Percentiles rank a stretch among this genome's conserved stretches.
phyloP scores from a whole-genome alignment of 176 grass and related monocot genomes.

The Paspalum notatum region DNA sequence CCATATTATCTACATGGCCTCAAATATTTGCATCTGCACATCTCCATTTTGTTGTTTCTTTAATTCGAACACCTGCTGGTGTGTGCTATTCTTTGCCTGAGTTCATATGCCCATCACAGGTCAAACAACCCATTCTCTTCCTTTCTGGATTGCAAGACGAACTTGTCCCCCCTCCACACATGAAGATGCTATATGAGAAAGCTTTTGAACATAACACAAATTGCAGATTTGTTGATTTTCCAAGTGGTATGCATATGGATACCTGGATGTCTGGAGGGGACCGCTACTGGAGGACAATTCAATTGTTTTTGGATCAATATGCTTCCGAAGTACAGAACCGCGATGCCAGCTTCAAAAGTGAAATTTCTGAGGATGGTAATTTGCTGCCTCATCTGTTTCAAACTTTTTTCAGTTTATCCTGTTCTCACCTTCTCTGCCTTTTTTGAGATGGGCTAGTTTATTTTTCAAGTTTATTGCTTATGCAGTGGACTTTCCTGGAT shows the following conservation, averaged over 20 bases:
- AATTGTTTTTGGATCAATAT: constrained; percentile 79
- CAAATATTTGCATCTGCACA: constrained; percentile 8
- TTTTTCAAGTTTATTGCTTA: constrained; percentile 20
- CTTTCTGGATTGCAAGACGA: constrained; percentile 98
- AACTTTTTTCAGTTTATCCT: constrained; percentile 4
- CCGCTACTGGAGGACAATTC: constrained; percentile 93
- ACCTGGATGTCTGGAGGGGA: constrained; percentile 88
- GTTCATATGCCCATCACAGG: constrained; percentile 49
- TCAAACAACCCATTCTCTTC: constrained; percentile 91
- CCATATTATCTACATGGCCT: neutral
- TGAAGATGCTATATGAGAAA: constrained; percentile 77
- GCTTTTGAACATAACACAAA: constrained; percentile 61
- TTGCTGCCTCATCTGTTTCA: constrained; percentile 22
- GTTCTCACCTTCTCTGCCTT: constrained; percentile 18
- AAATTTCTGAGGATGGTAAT: constrained; percentile 63
- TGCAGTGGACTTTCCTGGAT: constrained; percentile 27
- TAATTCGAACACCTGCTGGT: constrained; percentile 10
- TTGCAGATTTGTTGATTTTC: constrained; percentile 95
- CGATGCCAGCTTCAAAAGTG: constrained; percentile 49
- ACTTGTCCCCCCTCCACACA: constrained; percentile 88
- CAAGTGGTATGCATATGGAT: constrained; percentile 97
- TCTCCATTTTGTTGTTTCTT: constrained; percentile 23
- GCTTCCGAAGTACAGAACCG: constrained; percentile 50
- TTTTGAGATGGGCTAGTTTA: neutral
- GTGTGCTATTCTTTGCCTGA: constrained; percentile 1